phyloP scores from a whole-genome alignment of 192 early-diverging fungal genomes.

The Gamsiella multidivaricata region DNA sequence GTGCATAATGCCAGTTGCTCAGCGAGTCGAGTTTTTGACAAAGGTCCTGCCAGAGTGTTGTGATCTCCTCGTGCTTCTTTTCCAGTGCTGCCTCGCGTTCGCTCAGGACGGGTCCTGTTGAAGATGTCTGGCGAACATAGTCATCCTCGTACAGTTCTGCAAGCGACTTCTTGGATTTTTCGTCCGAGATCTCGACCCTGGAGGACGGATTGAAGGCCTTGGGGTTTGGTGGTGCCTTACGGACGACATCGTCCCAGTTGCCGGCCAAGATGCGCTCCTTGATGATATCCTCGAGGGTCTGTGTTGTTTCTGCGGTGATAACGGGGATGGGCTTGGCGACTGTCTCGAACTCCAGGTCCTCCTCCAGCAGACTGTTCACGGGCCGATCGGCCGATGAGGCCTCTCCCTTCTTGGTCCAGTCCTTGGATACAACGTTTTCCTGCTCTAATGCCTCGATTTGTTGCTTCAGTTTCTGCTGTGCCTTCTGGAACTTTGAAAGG shows the following conservation, averaged over 20 bases:
- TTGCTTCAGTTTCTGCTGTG: conserved; percentile 73
- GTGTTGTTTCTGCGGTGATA: conserved; percentile 90
- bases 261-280: conserved; percentile 89
- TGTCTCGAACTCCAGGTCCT: conserved; percentile 92
- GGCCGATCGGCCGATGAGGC: conserved; percentile 83
- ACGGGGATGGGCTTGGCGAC: conserved; percentile 94
- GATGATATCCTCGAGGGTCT: conserved; percentile 93
- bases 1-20: conserved; percentile 94
- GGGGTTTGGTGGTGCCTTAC: conserved; percentile 82
- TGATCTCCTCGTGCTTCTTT: conserved; percentile 86
- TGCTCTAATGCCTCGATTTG: conserved; percentile 88
- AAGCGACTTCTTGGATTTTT: conserved; percentile 88
- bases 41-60: conserved; percentile 78
- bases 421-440: conserved; percentile 83
- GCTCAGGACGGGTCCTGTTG: conserved; percentile 62
- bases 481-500: conserved; percentile 84
- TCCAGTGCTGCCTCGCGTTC: conserved; percentile 82
- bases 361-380: conserved; percentile 92
- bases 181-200: conserved; percentile 84
- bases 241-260: conserved; percentile 94
- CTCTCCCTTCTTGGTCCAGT: conserved; percentile 95
- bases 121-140: conserved; percentile 74
- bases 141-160: conserved; percentile 94
- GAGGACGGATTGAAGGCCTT: conserved; percentile 78
- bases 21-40: conserved; percentile 91